Base-by-base conservation (phyloP, 495 filamentous ascomycete genomes). In the Penicillium silybi region DNA sequence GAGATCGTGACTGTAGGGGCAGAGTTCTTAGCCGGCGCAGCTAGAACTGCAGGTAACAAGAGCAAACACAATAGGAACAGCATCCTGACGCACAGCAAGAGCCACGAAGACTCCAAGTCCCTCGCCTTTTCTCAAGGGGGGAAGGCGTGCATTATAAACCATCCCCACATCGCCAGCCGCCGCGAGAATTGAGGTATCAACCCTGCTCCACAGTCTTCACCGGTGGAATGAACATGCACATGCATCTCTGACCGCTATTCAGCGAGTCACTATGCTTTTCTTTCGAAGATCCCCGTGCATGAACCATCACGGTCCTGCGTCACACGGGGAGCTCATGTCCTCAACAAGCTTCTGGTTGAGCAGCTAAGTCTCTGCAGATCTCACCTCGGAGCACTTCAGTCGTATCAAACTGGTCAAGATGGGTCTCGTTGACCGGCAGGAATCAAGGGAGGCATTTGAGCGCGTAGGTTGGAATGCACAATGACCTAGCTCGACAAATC, bases 1-100 rank as follows among this genome's bases (percentile, higher is more conserved):
- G 66, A 57, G 38, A 85, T 81, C 18, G 72, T 77, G 1, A 71
- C 66, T 6, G 71, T 77, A 6, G 63, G 68, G 9, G 63, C 49
- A 19, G 42, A 17, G 37, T 58, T 41, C 29, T 64, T 67, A 1
- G 57, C 57, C 6, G 65, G 58, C 3, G 49, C 55, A 29, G 53
- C 61, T 26, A 58, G 44, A 15, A 46, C 44, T 1, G 23, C 19
- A 11, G 56, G 48, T 11, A 54, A 20, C 6, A 46, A 16, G n/a
- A 41, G 10, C 39, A 61, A 35, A 2, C 51, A 20, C 22, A 44
- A 34, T 3, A 48, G 23, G 29, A 23, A 41, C 26, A 48, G 44
- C 61, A 61, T 61, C 1, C 37, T 42, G 37, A 26, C 7, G 34
- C 46, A 27, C 22, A 7, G 10, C 2, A 27, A 11, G 9, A 20